Base-by-base conservation (phyloP, 331 rosid species). In the Acacia pycnantha region DNA sequence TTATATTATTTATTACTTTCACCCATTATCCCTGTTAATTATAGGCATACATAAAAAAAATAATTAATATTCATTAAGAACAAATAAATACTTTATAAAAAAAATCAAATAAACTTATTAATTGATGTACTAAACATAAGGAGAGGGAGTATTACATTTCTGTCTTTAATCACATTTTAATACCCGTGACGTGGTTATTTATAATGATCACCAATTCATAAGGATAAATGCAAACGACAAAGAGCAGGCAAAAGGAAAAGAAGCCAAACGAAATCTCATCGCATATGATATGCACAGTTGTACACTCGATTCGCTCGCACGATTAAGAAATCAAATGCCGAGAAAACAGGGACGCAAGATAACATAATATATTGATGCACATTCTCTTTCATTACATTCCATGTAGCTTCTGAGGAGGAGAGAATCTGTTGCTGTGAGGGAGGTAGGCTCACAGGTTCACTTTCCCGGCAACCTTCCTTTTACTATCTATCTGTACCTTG, bases 381-480 rank as follows among this genome's bases (percentile, higher is more conserved):
- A 40, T 4, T 56, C 33, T 70, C 43, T 0, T 6, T 3, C 14
- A 9, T 21, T 22, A 2, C 15, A 54, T 58, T 4, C 26, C 62
- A 4, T 62, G 5, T 64, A 31, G 11, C 82, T 41, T 16, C 29
- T 19, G 41, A 65, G 26, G 22, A 19, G 29, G 33, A 27, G 56
- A 9, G 74, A 27, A 43, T 2, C 76, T 8, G 3, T 51, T 58
- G 29, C 26, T 40, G 73, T 29, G 69, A 77, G 79, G 53, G 46
- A 77, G 84, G 56, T 77, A 50, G 61, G 47, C 73, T 53, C 72
- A 59, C 67, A 26, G 77, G 43, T 82, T 35, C 66, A 70, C 87
- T 86, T 29, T 59, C 69, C 40, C 37, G 69, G 40, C 69, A 58
- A 26, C 43, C 74, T 68, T 41, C 33, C 79, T 50, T 5, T 22